Evolutionary conservation across 2,329 filamentous ascomycete species (phyloP), one percentile per base, ranked within the genome.

Genomic region (Graphilbum fragrans): DNA sequence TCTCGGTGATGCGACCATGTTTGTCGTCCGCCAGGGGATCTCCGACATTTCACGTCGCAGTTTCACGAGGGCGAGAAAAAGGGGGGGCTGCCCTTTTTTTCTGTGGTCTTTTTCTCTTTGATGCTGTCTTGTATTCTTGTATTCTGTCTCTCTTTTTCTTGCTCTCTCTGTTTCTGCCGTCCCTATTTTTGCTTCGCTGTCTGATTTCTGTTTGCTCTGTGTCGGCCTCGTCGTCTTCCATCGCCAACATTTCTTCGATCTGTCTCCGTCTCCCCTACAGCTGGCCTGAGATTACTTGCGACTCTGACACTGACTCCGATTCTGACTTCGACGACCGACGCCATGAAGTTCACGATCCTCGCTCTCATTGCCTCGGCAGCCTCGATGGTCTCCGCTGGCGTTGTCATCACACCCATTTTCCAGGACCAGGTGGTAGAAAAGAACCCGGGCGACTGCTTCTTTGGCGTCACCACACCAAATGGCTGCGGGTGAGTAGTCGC

Each of bases 381-480:
- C 38, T 66, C 69, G 3, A 52, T 72, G 38, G 69, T 55, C 52
- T 65, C 58, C 47, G 73, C 72, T 22, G 71, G 66, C 42, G 63
- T 77, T 38, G 69, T 77, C 53, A 67, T 72, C 52, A 73, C 69
- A 4, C 72, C 72, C 39, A 64, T 77, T 48, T 58, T 55, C 34
- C 45, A 53, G 19, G 58, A 75, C 46, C 71, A 75, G 54, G 60
- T 76, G 27, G 66, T 77, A n/a, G 51, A 59, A 22, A 68, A 63
- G 50, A 49, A 54, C 17, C 29, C 51, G 2, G 67, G 64, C 22
- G 73, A 77, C 53, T 77, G 73, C 53, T 70, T 65, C 49, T 73
- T 68, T 50, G 73, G 73, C 27, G 69, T 72, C 17, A 63, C 66
- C 5, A 77, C 73, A 25, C 70, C 73, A 5, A 58, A 64, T 41